Evolutionary conservation across 192 early-diverging fungal species (phyloP).

Genomic region (Rhizoclosmatium globosum): DNA sequence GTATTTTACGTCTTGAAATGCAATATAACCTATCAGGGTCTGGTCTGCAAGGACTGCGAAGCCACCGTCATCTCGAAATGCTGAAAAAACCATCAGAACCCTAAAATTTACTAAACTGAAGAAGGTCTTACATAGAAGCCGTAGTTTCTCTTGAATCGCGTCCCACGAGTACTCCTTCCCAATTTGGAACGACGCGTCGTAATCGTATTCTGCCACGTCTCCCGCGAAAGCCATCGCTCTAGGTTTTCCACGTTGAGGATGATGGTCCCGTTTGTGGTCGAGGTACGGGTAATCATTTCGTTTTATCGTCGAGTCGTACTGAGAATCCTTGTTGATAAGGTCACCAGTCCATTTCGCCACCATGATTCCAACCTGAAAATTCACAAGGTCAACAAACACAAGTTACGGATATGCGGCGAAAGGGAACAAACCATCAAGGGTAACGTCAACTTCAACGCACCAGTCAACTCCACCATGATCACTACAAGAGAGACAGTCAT

Average conservation of each 20-base stretch:
- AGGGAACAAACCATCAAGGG: conserved; percentile 37
- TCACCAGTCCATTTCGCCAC: conserved; percentile 72
- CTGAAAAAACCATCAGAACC: background rate
- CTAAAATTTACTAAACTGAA: too few relatives aligned
- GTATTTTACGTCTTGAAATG: conserved; percentile 77
- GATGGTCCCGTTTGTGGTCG: conserved; percentile 77
- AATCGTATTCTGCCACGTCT: conserved; percentile 51
- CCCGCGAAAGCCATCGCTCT: conserved; percentile 73
- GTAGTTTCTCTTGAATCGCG: conserved; percentile 60
- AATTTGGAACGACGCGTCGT: conserved; percentile 56
- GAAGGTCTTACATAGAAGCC: conserved; percentile 21
- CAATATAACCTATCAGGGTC: conserved; percentile 64
- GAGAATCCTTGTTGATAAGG: conserved; percentile 66
- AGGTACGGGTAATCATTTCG: conserved; percentile 81
- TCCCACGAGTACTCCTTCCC: conserved; percentile 67
- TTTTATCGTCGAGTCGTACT: conserved; percentile 76
- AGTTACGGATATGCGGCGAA: too few relatives aligned
- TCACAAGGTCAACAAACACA: too few relatives aligned
- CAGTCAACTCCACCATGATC: conserved; percentile 95
- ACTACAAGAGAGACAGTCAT: conserved; percentile 86
- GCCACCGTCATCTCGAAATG: conserved; percentile 71
- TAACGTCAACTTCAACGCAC: conserved; percentile 83
- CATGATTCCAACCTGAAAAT: conserved; percentile 38
- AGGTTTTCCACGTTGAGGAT: conserved; percentile 63
- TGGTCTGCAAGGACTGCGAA: conserved; percentile 74